These are phyloP conservation scores for Paecilomyces niveus DNA, from an alignment of 2,329 filamentous ascomycete species.

Conservation along the genomic window DNA sequence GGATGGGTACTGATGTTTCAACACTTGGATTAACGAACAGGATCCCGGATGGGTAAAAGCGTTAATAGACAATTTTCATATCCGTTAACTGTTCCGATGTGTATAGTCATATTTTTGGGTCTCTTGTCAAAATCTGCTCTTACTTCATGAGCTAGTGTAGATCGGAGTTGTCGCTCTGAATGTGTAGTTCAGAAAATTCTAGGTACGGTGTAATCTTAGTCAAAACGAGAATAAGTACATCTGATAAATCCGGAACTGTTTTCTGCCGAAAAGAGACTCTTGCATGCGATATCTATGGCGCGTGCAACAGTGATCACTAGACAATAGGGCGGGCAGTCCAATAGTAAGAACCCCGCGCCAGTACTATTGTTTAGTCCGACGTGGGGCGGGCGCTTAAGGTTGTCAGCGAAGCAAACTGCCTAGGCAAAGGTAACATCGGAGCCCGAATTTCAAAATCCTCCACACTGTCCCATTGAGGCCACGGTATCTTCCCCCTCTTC, in stretches of 20 bases:
- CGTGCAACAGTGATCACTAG: not conserved
- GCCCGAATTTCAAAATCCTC: not conserved
- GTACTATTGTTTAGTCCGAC: not conserved
- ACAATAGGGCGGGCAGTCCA: not conserved
- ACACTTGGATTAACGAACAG: not conserved
- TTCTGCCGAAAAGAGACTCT: not conserved
- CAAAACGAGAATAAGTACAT: not conserved
- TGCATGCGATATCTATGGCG: not conserved
- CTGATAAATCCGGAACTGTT: not conserved
- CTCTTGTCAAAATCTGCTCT: not conserved
- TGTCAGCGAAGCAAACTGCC: not conserved
- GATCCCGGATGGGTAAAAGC: not conserved
- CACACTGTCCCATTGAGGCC: not conserved
- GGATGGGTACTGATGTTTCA: not conserved
- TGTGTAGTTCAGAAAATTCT: not conserved
- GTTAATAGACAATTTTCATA: not conserved
- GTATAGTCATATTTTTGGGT: not conserved
- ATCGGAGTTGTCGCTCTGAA: not conserved
- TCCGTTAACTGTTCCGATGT: not conserved
- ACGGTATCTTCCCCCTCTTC: conserved; percentile 6
- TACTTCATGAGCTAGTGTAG: not conserved
- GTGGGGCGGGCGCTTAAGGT: not conserved
- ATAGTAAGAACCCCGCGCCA: not conserved
- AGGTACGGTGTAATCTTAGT: not conserved
- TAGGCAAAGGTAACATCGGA: not conserved